Evolutionary conservation across 768 basidiomycete species (phyloP).

Genomic region (Boletellus ananas): DNA sequence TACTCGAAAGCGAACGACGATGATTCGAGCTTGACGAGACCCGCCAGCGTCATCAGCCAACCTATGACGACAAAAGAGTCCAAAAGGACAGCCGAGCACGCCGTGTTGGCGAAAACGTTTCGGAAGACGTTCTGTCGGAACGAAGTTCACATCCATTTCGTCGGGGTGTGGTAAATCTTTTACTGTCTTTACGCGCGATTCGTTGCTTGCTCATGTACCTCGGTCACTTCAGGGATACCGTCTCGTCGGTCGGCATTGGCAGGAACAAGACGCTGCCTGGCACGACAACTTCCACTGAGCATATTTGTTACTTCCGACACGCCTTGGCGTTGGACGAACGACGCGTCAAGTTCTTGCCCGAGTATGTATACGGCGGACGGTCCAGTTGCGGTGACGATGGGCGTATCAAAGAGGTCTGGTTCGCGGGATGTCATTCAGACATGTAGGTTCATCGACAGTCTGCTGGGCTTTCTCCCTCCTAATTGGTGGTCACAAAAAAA

Average conservation of each 20-base stretch:
- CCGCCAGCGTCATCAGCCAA: constrained; percentile 8
- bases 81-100: constrained; percentile 13
- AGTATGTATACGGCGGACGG: constrained; percentile 35
- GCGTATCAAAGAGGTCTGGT: constrained; percentile 41
- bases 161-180: constrained; percentile 40
- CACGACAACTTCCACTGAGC: constrained; percentile 28
- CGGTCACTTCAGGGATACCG: constrained; percentile 38
- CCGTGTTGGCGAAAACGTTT: constrained; percentile 28
- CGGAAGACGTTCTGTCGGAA: constrained; percentile 34
- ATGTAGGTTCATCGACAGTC: constrained; percentile 28
- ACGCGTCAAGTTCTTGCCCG: constrained; percentile 46
- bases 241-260: constrained; percentile 41
- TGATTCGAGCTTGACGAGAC: constrained; percentile 7
- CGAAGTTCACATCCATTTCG: constrained; percentile 39
- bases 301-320: constrained; percentile 43
- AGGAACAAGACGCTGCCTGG: constrained; percentile 31
- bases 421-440: constrained; percentile 39
- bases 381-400: constrained; percentile 10
- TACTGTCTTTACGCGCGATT: background rate
- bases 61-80: constrained; percentile 5
- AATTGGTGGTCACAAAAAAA: constrained; percentile 5
- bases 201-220: background rate
- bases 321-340: constrained; percentile 46
- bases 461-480: background rate
- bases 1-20: constrained; percentile 29